Conservation (phyloP, 257 asterid genomes). For the Primulina huaijiensis region DNA sequence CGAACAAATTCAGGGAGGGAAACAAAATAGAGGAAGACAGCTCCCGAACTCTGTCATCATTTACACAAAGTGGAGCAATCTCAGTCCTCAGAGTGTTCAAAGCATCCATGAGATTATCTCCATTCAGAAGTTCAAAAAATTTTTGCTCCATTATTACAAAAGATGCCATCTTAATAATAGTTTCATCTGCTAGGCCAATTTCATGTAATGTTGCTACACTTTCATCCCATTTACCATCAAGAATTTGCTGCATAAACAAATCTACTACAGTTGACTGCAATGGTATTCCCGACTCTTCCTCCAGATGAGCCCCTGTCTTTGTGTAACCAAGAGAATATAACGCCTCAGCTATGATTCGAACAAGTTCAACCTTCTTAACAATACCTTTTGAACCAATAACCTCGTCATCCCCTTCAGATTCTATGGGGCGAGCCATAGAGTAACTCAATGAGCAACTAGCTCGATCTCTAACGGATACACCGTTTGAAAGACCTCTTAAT, state of each 20-base stretch:
- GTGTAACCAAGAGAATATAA: constrained; percentile 79
- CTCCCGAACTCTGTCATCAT: constrained; percentile 56
- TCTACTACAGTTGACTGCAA: constrained; percentile 57
- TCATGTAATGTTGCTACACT: constrained; percentile 53
- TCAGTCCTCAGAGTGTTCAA: constrained; percentile 74
- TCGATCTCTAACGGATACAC: constrained; percentile 40
- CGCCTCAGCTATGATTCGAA: constrained; percentile 71
- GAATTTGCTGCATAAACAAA: constrained; percentile 65
- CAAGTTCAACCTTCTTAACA: constrained; percentile 66
- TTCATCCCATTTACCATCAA: constrained; percentile 81
- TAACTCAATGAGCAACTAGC: background rate
- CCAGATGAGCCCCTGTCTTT: constrained; percentile 56
- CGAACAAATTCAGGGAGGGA: constrained; percentile 36
- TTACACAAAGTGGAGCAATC: constrained; percentile 55
- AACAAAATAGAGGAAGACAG: constrained; percentile 55
- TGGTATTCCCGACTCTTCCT: constrained; percentile 75
- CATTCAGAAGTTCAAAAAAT: constrained; percentile 60
- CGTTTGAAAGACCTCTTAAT: constrained; percentile 47
- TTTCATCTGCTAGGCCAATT: constrained; percentile 54
- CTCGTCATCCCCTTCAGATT: constrained; percentile 58
- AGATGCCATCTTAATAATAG: constrained; percentile 53
- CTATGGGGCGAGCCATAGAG: constrained; percentile 59
- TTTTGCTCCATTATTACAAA: constrained; percentile 76
- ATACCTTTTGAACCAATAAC: constrained; percentile 69
- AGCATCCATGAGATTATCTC: constrained; percentile 65